Percentiles rank a stretch among this genome's conserved stretches.
These are phyloP conservation scores for Terfezia claveryi DNA, from an alignment of 495 filamentous ascomycete genomes.

Conservation along the genomic window DNA sequence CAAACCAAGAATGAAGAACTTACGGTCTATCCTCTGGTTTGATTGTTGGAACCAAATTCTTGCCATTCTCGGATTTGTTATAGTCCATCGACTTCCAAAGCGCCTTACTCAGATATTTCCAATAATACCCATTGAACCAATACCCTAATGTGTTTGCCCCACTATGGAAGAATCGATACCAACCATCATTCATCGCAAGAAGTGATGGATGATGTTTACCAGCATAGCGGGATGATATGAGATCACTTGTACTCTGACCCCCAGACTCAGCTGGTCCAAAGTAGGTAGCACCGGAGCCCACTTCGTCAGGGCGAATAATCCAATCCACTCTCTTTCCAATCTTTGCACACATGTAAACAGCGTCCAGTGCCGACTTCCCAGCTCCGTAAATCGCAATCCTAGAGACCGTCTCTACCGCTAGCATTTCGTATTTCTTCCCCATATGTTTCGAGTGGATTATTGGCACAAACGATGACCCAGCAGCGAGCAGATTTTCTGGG, in stretches of 20 bases:
- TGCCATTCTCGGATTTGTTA: slow-evolving; percentile 9
- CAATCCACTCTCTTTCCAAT: slow-evolving; percentile 27
- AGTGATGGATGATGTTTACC: slow-evolving; percentile 11
- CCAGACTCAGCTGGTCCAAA: slow-evolving; percentile 1
- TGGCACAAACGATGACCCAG: slow-evolving; percentile 10
- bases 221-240: slow-evolving; percentile 11
- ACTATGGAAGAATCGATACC: slow-evolving; percentile 19
- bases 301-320: slow-evolving; percentile 24
- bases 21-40: not conserved
- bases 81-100: slow-evolving; percentile 1
- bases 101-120: not conserved
- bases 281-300: slow-evolving; percentile 21
- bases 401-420: slow-evolving; percentile 8
- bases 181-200: not conserved
- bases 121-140: slow-evolving; percentile 10
- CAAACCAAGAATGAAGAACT: slow-evolving; percentile 7
- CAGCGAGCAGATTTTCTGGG: slow-evolving; percentile 18
- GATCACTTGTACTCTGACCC: too few relatives aligned
- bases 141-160: slow-evolving; percentile 9
- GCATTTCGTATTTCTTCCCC: slow-evolving; percentile 12
- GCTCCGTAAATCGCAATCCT: slow-evolving; percentile 25
- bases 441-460: slow-evolving; percentile 23
- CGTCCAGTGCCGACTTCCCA: slow-evolving; percentile 28
- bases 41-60: slow-evolving; percentile 6
- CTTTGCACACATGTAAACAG: slow-evolving; percentile 22